Conservation (phyloP, 768 basidiomycete genomes). For the Phylloporus sp. region DNA sequence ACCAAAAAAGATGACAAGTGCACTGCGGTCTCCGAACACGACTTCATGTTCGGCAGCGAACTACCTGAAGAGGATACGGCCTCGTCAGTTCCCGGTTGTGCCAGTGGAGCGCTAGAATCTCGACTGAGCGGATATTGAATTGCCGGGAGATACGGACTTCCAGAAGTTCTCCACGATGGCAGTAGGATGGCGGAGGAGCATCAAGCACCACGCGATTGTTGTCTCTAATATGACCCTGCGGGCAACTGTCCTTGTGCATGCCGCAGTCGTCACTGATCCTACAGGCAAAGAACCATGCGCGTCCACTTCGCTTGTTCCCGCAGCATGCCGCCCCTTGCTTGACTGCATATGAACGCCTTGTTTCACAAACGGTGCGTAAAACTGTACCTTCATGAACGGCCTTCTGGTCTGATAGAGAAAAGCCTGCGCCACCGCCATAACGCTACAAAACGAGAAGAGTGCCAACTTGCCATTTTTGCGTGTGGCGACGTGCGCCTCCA, state of each 20-base stretch:
- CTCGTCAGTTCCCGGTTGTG: slow-evolving; percentile 6
- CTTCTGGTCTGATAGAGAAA: slow-evolving; percentile 7
- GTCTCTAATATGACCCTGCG: slow-evolving; percentile 7
- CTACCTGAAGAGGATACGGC: slow-evolving; percentile 17
- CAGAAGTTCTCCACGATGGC: slow-evolving; percentile 21
- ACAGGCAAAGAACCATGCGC: slow-evolving; percentile 11
- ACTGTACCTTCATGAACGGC: slow-evolving; percentile 1
- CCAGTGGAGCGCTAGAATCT: slow-evolving; percentile 25
- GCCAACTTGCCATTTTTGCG: slow-evolving; percentile 4
- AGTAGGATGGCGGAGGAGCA: slow-evolving; percentile 12
- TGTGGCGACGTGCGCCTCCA: slow-evolving; percentile 10
- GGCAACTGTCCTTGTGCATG: slow-evolving; percentile 13
- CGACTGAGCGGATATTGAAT: slow-evolving; percentile 33
- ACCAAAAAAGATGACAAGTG: slow-evolving; percentile 6
- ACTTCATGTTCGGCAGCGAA: slow-evolving; percentile 9
- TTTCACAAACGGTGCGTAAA: slow-evolving; percentile 12
- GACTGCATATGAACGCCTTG: slow-evolving; percentile 3
- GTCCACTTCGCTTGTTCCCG: slow-evolving; percentile 18
- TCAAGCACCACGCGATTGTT: slow-evolving; percentile 20
- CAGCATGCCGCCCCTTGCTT: slow-evolving; percentile 14
- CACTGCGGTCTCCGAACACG: slow-evolving; percentile 2
- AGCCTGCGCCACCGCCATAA: slow-evolving; percentile 9
- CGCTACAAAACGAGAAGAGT: slow-evolving; percentile 4
- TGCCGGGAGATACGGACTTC: slow-evolving; percentile 27
- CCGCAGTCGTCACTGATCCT: slow-evolving; percentile 22